phyloP scores from a whole-genome alignment of 768 basidiomycete species.

The Tulasnella sp. region DNA sequence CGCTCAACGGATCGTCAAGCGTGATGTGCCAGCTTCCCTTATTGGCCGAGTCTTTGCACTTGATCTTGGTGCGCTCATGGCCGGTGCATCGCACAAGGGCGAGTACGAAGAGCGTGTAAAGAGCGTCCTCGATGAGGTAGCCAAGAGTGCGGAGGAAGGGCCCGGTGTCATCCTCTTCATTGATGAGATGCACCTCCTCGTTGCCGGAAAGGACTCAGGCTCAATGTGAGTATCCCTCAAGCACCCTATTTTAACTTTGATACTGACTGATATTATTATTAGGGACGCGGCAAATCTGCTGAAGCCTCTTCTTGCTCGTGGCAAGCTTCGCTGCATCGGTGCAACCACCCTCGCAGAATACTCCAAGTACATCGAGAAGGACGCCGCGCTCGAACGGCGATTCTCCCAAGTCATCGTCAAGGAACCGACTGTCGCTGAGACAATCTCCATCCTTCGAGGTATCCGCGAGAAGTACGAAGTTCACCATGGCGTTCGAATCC shows the following conservation, averaged over 20 bases:
- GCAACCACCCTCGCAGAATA: slow-evolving; percentile 92
- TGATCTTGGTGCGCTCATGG: slow-evolving; percentile 95
- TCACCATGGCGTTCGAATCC: slow-evolving; percentile 89
- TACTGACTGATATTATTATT: too few species aligned
- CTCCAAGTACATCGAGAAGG: slow-evolving; percentile 88
- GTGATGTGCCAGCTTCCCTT: slow-evolving; percentile 77
- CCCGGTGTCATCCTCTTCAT: slow-evolving; percentile 91
- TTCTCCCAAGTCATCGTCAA: slow-evolving; percentile 93
- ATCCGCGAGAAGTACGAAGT: slow-evolving; percentile 93
- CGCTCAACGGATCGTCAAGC: slow-evolving; percentile 90
- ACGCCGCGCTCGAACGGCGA: slow-evolving; percentile 83
- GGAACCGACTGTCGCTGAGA: slow-evolving; percentile 83
- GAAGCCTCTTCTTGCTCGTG: slow-evolving; percentile 88
- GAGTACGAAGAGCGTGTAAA: slow-evolving; percentile 77
- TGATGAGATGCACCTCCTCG: slow-evolving; percentile 91
- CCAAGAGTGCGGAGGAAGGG: slow-evolving; percentile 74
- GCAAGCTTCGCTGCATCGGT: slow-evolving; percentile 70
- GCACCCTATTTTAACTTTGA: too few species aligned
- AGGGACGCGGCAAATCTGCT: slow-evolving; percentile 60
- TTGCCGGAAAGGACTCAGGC: slow-evolving; percentile 55
- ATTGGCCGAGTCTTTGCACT: slow-evolving; percentile 75
- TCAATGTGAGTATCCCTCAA: slow-evolving; percentile 57
- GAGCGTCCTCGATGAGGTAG: slow-evolving; percentile 72
- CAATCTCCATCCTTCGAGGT: slow-evolving; percentile 90
- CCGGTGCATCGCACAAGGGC: slow-evolving; percentile 88